A percentile compares a stretch with the other conserved stretches of the same genome.
Evolutionary conservation across 2,329 filamentous ascomycete species (phyloP).

Genomic region (Fusarium kyushuense): DNA sequence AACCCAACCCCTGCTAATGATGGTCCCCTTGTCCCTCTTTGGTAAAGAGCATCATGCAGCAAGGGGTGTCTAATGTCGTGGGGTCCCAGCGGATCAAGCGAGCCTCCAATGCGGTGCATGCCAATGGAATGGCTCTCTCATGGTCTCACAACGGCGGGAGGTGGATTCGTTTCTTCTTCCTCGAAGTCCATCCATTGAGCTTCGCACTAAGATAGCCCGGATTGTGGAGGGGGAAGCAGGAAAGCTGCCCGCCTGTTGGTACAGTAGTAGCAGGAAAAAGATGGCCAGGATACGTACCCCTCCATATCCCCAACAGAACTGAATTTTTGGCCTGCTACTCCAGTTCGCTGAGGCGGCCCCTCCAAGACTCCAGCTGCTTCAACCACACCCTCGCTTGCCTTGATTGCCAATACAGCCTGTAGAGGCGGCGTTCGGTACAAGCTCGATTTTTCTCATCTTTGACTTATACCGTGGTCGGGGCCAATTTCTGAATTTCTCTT

Average conservation of each 20-base stretch:
- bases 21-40: slow-evolving; percentile 35
- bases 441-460: slow-evolving; percentile 45
- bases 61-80: slow-evolving; percentile 44
- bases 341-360: slow-evolving; percentile 46
- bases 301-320: slow-evolving; percentile 59
- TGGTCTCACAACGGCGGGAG: slow-evolving; percentile 42
- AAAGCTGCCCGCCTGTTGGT: slow-evolving; percentile 36
- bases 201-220: slow-evolving; percentile 42
- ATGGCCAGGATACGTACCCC: slow-evolving; percentile 48
- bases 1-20: slow-evolving; percentile 40
- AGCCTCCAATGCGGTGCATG: slow-evolving; percentile 48
- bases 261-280: slow-evolving; percentile 27
- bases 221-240: slow-evolving; percentile 41
- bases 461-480: slow-evolving; percentile 49
- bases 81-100: slow-evolving; percentile 47
- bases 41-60: slow-evolving; percentile 39
- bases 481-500: slow-evolving; percentile 44
- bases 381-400: slow-evolving; percentile 40
- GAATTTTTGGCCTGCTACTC: slow-evolving; percentile 52
- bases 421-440: slow-evolving; percentile 40
- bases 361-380: slow-evolving; percentile 45
- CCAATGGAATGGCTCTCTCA: slow-evolving; percentile 41
- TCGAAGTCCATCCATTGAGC: slow-evolving; percentile 32
- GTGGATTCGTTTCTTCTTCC: slow-evolving; percentile 37
- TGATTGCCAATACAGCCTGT: slow-evolving; percentile 22